A percentile compares a stretch with the other conserved stretches of the same genome.
Conservation (phyloP, 345 rosid species). For the Odontarrhena argentea region DNA sequence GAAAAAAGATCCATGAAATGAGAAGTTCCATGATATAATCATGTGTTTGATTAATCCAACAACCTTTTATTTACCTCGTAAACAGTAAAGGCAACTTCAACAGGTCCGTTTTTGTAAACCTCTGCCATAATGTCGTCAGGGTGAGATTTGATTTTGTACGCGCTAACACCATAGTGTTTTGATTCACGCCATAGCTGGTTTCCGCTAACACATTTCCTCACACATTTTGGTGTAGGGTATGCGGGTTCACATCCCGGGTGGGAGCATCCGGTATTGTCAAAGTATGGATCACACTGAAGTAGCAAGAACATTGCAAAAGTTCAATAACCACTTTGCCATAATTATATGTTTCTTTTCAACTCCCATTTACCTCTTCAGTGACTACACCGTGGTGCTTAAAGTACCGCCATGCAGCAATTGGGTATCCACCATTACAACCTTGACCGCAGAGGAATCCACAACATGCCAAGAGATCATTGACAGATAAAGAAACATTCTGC, state of each 20-base stretch:
- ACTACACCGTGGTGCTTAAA: conserved; percentile 76
- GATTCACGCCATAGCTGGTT: conserved; percentile 79
- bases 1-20: conserved; percentile 17
- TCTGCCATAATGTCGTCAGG: conserved; percentile 82
- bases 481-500: conserved; percentile 90
- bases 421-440: conserved; percentile 91
- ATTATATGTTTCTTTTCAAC: background rate
- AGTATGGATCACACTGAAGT: conserved; percentile 86
- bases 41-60: conserved; percentile 3
- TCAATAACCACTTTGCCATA: background rate
- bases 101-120: conserved; percentile 83
- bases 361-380: conserved; percentile 73
- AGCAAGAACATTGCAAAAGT: conserved; percentile 18
- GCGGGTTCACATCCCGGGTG: conserved; percentile 98
- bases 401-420: conserved; percentile 81
- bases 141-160: conserved; percentile 69
- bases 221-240: conserved; percentile 87
- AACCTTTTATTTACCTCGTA: conserved; percentile 60
- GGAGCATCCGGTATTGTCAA: conserved; percentile 80
- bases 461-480: conserved; percentile 88
- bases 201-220: conserved; percentile 64
- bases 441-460: conserved; percentile 90
- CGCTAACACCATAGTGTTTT: conserved; percentile 73
- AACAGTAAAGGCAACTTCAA: conserved; percentile 87
- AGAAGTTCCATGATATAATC: background rate